These are phyloP conservation scores for Pseudocercospora pini-densiflorae DNA, from an alignment of 2,329 filamentous ascomycete species.

Conservation along the genomic window DNA sequence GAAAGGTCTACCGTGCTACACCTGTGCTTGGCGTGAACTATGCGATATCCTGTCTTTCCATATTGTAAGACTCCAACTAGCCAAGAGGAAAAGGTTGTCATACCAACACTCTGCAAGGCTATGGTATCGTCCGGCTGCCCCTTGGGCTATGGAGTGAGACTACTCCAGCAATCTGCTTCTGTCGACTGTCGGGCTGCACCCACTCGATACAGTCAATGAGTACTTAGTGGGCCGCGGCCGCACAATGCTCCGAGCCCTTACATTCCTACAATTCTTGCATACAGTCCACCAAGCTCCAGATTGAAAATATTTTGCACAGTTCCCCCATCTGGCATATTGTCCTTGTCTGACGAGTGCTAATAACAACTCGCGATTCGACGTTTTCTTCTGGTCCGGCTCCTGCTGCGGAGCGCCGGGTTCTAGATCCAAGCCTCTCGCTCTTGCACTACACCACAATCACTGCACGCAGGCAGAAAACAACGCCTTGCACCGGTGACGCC, in stretches of 20 bases:
- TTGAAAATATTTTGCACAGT: neutral
- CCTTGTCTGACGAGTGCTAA: neutral
- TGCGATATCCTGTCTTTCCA: neutral
- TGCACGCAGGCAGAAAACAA: neutral
- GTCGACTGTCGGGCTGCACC: neutral
- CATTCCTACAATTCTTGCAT: neutral
- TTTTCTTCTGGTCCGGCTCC: neutral
- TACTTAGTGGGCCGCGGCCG: neutral
- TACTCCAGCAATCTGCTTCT: neutral
- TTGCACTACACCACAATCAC: neutral
- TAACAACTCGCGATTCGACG: neutral
- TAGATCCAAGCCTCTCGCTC: slow-evolving; percentile 5
- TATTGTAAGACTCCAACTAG: too few species aligned
- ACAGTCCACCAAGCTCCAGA: neutral
- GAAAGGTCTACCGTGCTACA: neutral
- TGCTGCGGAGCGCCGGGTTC: neutral
- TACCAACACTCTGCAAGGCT: neutral
- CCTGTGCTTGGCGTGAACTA: neutral
- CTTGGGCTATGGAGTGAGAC: neutral
- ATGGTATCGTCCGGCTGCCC: neutral
- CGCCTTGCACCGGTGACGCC: neutral
- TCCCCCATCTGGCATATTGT: neutral
- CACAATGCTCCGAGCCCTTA: neutral
- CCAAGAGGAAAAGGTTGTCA: too few species aligned
- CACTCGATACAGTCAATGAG: neutral